Evolutionary conservation across 768 basidiomycete species (phyloP), one percentile per base, ranked within the genome.

Genomic region (Tubosaeta brunneosetosa): DNA sequence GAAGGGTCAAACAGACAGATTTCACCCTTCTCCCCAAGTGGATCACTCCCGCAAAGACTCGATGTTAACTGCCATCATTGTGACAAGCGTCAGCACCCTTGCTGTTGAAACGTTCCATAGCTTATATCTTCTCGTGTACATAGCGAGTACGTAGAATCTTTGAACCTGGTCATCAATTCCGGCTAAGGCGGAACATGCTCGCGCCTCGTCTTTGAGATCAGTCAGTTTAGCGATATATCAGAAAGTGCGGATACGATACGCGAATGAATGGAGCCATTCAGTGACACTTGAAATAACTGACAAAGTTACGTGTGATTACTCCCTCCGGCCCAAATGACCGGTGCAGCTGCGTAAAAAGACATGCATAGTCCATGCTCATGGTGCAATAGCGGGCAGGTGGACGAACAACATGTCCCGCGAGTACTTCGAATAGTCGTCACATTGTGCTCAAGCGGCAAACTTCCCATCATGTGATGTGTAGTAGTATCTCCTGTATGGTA

Each of bases 271-370:
- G 25, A 25, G 12, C 22, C 16, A 26, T 34, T 26, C 33, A 22
- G 22, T 29, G 29, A n/a, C 29, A 10, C n/a, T 26, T 9, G 42
- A 27, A 16, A 44, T 22, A 22, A 22, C 10, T 44, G 29, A 12
- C 36, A 37, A 31, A 22, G 19, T 17, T 36, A 37, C 14, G 19
- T 32, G 53, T 32, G 25, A 40, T 40, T 32, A 38, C 9, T 10
- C 41, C 25, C 47, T 56, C 50, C 46, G 56, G 56, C 33, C 36
- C 44, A 46, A 48, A 34, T 29, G 51, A 33, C 17, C 26, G 16
- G 41, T 22, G 31, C 34, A 37, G 22, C 40, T 17, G 58, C 36
- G 55, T 63, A 52, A 63, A 47, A 47, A 31, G 34, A 55, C 61
- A 53, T 44, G 59, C 53, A 19, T 25, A 13, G 44, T 17, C 38